These are phyloP conservation scores for Blastocrithidia nonstop DNA, from an alignment of 208 protist genomes.

Conservation along the genomic window DNA sequence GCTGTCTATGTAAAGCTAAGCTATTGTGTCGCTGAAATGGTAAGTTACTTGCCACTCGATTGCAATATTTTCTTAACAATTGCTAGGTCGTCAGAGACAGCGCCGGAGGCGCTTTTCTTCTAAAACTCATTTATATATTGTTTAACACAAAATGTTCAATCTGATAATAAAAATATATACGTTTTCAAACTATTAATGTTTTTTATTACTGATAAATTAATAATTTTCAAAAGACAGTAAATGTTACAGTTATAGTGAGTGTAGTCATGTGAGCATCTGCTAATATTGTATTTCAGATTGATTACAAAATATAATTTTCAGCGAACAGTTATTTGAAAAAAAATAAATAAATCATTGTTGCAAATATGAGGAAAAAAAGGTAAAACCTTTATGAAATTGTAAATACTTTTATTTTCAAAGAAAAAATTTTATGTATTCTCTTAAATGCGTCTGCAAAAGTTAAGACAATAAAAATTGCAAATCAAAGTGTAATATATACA, in stretches of 20 bases:
- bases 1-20: slow-evolving; percentile 32
- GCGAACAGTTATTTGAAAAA: no score
- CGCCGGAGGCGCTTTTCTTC: slow-evolving; percentile 31
- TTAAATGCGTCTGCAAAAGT: neutral
- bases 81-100: slow-evolving; percentile 24
- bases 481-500: slow-evolving; percentile 3
- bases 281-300: no score
- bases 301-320: no score
- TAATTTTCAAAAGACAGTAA: no score
- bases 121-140: slow-evolving; percentile 30
- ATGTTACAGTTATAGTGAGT: no score
- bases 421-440: neutral
- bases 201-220: no score
- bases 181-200: no score
- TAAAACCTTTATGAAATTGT: no score
- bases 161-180: no score
- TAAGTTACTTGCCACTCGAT: slow-evolving; percentile 16
- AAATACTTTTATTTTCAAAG: slow-evolving; percentile 1
- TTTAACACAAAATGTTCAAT: neutral
- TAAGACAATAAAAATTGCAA: slow-evolving; percentile 6
- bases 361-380: neutral
- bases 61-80: slow-evolving; percentile 48
- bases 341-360: no score
- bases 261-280: no score
- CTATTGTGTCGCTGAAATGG: slow-evolving; percentile 80